phyloP scores from a whole-genome alignment of 208 protist species.

The Leptomonas pyrrhocoris region DNA sequence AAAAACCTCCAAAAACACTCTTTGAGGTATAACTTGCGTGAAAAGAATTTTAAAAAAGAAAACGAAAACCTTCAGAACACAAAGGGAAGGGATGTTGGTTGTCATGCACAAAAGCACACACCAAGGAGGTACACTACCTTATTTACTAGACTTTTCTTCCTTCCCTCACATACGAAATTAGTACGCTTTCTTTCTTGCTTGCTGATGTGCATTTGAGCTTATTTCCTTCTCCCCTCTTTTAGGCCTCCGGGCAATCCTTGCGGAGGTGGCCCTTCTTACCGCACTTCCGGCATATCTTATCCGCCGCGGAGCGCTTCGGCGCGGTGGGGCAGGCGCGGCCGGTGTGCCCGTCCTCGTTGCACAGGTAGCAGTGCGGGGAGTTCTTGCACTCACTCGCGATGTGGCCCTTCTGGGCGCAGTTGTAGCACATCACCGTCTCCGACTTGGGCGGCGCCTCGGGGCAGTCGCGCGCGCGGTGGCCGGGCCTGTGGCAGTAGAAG shows the following conservation, averaged over 20 bases:
- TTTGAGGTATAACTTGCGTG: not conserved
- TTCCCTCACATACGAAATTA: constrained; percentile 1
- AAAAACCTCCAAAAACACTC: not conserved
- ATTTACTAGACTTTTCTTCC: constrained; percentile 9
- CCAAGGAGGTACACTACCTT: constrained; percentile 10
- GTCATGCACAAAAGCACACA: constrained; percentile 15
- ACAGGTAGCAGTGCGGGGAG: constrained; percentile 75
- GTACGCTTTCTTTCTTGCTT: constrained; percentile 9
- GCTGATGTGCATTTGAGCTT: not conserved
- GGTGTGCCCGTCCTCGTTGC: constrained; percentile 84
- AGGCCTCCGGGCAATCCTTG: constrained; percentile 69
- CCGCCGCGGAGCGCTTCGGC: constrained; percentile 36
- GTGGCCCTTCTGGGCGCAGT: constrained; percentile 81
- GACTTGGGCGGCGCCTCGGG: constrained; percentile 75
- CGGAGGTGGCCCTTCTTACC: constrained; percentile 80
- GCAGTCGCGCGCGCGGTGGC: constrained; percentile 88
- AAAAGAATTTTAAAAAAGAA: constrained; percentile 24
- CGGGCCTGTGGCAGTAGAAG: constrained; percentile 88
- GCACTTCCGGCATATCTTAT: constrained; percentile 74
- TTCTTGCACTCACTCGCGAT: constrained; percentile 81
- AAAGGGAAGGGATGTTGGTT: constrained; percentile 14
- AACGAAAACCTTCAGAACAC: too few relatives aligned
- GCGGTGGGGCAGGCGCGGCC: constrained; percentile 71
- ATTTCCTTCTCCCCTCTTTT: not conserved
- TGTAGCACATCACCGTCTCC: constrained; percentile 79